Percentiles rank a stretch among this genome's conserved stretches.
These are phyloP conservation scores for Tricholoma sp. DNA, from an alignment of 768 basidiomycete species.

Conservation along the genomic window DNA sequence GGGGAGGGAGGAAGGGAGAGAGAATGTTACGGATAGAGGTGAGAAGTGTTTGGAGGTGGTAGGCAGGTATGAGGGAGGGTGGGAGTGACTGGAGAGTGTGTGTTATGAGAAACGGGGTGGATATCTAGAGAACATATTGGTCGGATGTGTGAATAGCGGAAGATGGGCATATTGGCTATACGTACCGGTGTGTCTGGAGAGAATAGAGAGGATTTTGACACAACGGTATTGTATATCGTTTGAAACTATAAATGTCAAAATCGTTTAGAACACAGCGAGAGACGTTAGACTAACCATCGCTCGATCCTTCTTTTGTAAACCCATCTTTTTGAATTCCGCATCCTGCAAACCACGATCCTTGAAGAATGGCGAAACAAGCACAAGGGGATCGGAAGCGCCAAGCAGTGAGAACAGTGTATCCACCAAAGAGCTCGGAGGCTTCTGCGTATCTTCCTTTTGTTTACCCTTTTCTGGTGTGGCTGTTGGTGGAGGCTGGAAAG, in stretches of 20 bases:
- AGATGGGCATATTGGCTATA: neutral
- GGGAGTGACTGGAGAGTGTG: conserved; percentile 46
- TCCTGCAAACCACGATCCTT: conserved; percentile 21
- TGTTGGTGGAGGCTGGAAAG: conserved; percentile 10
- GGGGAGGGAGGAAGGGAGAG: conserved; percentile 29
- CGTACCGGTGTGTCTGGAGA: conserved; percentile 28
- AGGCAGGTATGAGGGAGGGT: conserved; percentile 30
- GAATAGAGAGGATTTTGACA: conserved; percentile 31
- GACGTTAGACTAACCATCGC: conserved; percentile 36
- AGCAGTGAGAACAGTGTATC: conserved; percentile 42
- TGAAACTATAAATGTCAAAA: conserved; percentile 21
- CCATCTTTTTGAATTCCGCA: conserved; percentile 43
- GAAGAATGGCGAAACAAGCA: conserved; percentile 26
- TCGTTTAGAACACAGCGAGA: neutral
- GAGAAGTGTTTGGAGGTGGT: conserved; percentile 31
- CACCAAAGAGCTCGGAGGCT: conserved; percentile 23
- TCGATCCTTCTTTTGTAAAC: conserved; percentile 55
- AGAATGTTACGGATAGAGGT: conserved; percentile 23
- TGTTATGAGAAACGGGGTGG: conserved; percentile 49
- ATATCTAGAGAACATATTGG: conserved; percentile 47
- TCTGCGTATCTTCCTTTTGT: conserved; percentile 3
- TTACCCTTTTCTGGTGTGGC: conserved; percentile 7
- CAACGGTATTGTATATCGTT: conserved; percentile 30
- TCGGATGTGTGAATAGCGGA: neutral
- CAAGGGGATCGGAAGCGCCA: conserved; percentile 40